phyloP scores from a whole-genome alignment of 2,329 filamentous ascomycete species.

The Neoarthrinium moseri region DNA sequence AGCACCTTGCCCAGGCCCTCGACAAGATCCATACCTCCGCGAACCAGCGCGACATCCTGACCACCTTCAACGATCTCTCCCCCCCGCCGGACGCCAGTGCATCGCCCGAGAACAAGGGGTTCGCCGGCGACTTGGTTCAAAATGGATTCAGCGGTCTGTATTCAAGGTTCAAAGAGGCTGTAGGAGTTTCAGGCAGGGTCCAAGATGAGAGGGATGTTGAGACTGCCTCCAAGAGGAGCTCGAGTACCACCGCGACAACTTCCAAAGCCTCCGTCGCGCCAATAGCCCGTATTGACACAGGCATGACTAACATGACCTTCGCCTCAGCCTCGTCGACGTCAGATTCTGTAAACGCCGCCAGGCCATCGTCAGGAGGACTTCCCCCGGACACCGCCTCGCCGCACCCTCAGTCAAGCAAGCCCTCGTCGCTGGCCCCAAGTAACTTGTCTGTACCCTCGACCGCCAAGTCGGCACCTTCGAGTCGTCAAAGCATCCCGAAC shows the following conservation, averaged over 20 bases:
- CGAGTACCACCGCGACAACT: slow-evolving; percentile 36
- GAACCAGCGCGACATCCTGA: slow-evolving; percentile 80
- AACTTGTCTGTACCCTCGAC: slow-evolving; percentile 34
- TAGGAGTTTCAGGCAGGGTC: slow-evolving; percentile 61
- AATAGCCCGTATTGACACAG: slow-evolving; percentile 40
- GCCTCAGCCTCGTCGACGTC: slow-evolving; percentile 27
- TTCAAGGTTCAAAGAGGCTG: slow-evolving; percentile 77
- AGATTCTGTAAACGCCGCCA: no score
- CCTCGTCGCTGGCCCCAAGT: slow-evolving; percentile 40
- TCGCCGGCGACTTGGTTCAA: slow-evolving; percentile 73
- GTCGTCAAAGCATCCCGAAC: slow-evolving; percentile 29
- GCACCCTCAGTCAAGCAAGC: slow-evolving; percentile 41
- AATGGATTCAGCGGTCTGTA: slow-evolving; percentile 89
- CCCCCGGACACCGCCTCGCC: slow-evolving; percentile 41
- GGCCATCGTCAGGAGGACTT: slow-evolving; percentile 33
- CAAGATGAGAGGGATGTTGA: slow-evolving; percentile 35
- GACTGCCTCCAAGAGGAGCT: slow-evolving; percentile 39
- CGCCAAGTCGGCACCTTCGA: slow-evolving; percentile 40
- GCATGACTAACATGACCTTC: slow-evolving; percentile 29
- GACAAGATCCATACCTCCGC: slow-evolving; percentile 87
- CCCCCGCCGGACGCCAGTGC: slow-evolving; percentile 61
- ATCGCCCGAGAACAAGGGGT: slow-evolving; percentile 64
- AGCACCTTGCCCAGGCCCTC: slow-evolving; percentile 73
- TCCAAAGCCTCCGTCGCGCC: slow-evolving; percentile 41
- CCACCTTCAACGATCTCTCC: slow-evolving; percentile 92